Evolutionary conservation across 306 rosid species (phyloP).

Genomic region (Echinosophora koreensis): DNA sequence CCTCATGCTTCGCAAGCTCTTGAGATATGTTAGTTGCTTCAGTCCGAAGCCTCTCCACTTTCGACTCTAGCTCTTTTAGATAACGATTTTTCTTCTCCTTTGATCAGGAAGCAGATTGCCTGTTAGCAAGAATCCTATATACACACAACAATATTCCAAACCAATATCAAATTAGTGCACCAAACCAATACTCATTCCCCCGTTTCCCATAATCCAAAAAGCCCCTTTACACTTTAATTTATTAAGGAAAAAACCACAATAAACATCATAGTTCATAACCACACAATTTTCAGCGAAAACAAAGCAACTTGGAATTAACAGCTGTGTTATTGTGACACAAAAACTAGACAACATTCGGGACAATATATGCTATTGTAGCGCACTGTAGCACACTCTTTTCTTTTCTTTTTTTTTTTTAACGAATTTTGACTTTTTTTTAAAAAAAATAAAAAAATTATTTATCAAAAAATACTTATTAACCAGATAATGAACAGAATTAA

Average conservation of each 20-base stretch:
- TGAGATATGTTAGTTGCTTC: slow-evolving; percentile 94
- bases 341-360: too few relatives aligned
- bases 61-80: slow-evolving; percentile 86
- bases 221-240: background rate
- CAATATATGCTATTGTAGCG: too few relatives aligned
- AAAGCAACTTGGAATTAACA: background rate
- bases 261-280: slow-evolving; percentile 2
- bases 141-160: background rate
- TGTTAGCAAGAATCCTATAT: slow-evolving; percentile 85
- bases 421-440: too few relatives aligned
- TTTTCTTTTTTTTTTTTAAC: too few relatives aligned
- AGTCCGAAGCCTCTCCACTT: slow-evolving; percentile 89
- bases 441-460: too few relatives aligned
- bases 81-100: slow-evolving; percentile 94
- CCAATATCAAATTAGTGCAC: slow-evolving; percentile 15
- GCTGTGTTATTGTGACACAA: too few relatives aligned
- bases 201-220: slow-evolving; percentile 11
- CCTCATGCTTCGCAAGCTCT: slow-evolving; percentile 87
- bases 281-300: background rate
- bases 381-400: too few relatives aligned
- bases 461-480: too few relatives aligned
- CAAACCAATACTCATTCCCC: slow-evolving; percentile 1
- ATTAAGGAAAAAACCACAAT: background rate
- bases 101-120: slow-evolving; percentile 94
- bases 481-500: too few relatives aligned